Base-by-base conservation (phyloP, 2,329 filamentous ascomycete species). In the Trichoderma koningiopsis region DNA sequence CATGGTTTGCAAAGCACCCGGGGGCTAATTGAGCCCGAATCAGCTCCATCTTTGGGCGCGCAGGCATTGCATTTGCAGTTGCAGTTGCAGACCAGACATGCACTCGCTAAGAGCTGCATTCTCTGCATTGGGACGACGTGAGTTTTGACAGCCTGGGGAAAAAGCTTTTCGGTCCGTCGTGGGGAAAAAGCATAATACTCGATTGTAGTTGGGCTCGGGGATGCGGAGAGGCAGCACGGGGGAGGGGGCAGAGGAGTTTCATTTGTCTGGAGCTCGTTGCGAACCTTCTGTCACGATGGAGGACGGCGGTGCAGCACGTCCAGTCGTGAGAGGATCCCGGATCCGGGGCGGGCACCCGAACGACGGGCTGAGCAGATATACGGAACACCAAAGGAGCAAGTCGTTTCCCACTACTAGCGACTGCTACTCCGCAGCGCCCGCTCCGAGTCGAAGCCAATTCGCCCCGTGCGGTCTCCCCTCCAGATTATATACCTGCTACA, bases 121-220 rank as follows among this genome's bases (percentile, higher is more conserved):
- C 57, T 68, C 65, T 61, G 65, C 65, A 68, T 68, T 40, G 47
- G 56, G 64, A 59, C 40, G 24, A 11, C 43, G n/a, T 19, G 47
- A 61, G 35, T 60, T 68, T 43, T 61, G 65, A 61, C 65, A 68
- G 47, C 57, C 64, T 61, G 65, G 65, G 58, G 65, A 68, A 43
- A 43, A 43, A 61, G 65, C 58, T 43, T 59, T 60, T 68, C 65
- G 65, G 65, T 68, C 65, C 65, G 65, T 61, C 65, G 65, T 68
- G 65, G 65, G 65, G 65, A 68, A 61, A 31, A 40, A 19, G 33
- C 33, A 35, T 35, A 35, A 22, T 8, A 31, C 29, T 19, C 33
- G 53, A 3, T 22, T 11, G 11, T 8, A 8, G 31, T 66, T 57
- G 65, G 65, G 57, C 57, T 61, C 57, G 33, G 65, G 35, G 49